Base-by-base conservation (phyloP, 2,329 filamentous ascomycete genomes). In the Lachnellula occidentalis region DNA sequence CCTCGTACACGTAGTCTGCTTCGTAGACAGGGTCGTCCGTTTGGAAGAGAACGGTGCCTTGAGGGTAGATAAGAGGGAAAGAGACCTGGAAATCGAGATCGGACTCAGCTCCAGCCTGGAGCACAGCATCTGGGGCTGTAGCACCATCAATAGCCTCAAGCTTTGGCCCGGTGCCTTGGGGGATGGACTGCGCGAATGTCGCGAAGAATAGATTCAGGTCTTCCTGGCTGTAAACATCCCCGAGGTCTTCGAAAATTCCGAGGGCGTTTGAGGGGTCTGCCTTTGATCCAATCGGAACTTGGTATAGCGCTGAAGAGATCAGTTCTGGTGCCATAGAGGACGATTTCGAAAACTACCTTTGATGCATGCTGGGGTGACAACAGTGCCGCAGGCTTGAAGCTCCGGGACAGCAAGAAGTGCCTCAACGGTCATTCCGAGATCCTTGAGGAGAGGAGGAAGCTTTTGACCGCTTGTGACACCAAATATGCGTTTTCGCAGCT, bases 231-330 rank as follows among this genome's bases (percentile, higher is more conserved):
- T 80, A 81, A 36, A 76, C 74, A 61, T 81, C 76, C 21, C 75
- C 73, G 14, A 73, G 76, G 61, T 78, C 78, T 61, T 82, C 78
- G 41, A 80, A 78, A 27, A 82, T 77, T 19, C 77, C 78, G 24
- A 78, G 72, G 12, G 55, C 19, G 39, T 64, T 62, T 22, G 50
- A 45, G 19, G 58, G 3, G 21, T 53, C 48, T 15, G 57, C 54
- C 24, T 45, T 54, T 21, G 51, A 54, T 22, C 47, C 47, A 1
- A 48, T 42, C 9, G 58, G 55, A 11, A 62, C 53, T 39, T 75
- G 46, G 72, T 75, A 41, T 73, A 64, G 51, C 72, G 68, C 53
- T 76, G 74, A 15, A 70, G 70, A 17, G 60, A 34, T 56, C 15
- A 63, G 52, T 17, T 65, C 66, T 17, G 61, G 66, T 9, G 66